These are phyloP conservation scores for Amanita rimosa DNA, from an alignment of 768 basidiomycete genomes.

Conservation along the genomic window DNA sequence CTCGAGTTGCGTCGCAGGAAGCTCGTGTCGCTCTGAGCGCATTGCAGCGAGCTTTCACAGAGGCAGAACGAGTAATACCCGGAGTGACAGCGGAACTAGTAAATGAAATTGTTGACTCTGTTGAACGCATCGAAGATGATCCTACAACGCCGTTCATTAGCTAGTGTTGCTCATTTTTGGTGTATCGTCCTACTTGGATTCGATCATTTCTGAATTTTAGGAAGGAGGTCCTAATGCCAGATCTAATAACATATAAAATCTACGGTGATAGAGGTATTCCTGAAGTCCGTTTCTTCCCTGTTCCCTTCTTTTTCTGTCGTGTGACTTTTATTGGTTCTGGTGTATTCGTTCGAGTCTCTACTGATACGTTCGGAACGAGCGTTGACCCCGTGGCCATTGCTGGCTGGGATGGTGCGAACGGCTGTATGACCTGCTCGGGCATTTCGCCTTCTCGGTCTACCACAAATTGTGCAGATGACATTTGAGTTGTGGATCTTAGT, in stretches of 20 bases:
- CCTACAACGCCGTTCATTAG: constrained; percentile 8
- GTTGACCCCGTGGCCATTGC: constrained; percentile 15
- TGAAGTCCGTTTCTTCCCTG: constrained; percentile 52
- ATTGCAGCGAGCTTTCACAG: constrained; percentile 85
- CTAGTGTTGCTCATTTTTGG: not conserved
- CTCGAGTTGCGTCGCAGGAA: constrained; percentile 87
- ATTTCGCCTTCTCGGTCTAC: constrained; percentile 81
- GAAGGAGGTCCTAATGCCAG: not conserved
- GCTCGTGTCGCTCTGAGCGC: constrained; percentile 78
- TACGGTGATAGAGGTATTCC: constrained; percentile 2
- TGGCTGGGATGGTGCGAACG: constrained; percentile 10
- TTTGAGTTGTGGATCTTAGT: constrained; percentile 28
- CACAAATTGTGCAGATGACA: constrained; percentile 36
- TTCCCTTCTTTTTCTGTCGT: constrained; percentile 54
- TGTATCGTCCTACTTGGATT: not conserved
- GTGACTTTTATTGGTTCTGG: constrained; percentile 70
- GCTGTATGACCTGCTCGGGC: constrained; percentile 36
- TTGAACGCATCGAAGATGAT: constrained; percentile 81
- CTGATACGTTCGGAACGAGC: constrained; percentile 34
- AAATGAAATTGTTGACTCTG: constrained; percentile 88
- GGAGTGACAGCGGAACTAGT: constrained; percentile 90
- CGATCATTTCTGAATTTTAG: not conserved
- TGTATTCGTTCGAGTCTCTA: constrained; percentile 35
- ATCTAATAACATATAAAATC: not conserved
- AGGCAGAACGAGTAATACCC: constrained; percentile 92